phyloP scores from a whole-genome alignment of 2,329 filamentous ascomycete species.

The Scorias spongiosa region DNA sequence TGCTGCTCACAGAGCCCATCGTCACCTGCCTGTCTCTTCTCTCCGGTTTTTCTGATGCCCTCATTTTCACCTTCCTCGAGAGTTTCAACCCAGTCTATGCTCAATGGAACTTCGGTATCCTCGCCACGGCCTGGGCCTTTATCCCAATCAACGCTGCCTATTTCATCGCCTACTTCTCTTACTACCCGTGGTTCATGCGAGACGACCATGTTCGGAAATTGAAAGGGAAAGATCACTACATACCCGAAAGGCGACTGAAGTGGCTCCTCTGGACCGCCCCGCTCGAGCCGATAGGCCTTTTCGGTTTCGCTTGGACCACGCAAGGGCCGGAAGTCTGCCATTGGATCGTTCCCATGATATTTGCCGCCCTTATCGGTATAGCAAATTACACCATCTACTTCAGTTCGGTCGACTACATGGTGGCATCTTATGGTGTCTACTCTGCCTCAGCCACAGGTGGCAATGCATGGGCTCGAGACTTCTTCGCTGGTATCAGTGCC shows the following conservation, averaged over 20 bases:
- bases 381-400: conserved; percentile 61
- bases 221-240: conserved; percentile 34
- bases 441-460: conserved; percentile 57
- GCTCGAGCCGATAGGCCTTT: conserved; percentile 41
- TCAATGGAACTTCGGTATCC: conserved; percentile 46
- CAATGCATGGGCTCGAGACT: conserved; percentile 56
- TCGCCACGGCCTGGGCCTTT: conserved; percentile 44
- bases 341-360: conserved; percentile 53
- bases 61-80: conserved; percentile 64
- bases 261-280: conserved; percentile 46
- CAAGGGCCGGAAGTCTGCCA: conserved; percentile 33
- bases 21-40: conserved; percentile 53
- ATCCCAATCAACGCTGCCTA: conserved; percentile 36
- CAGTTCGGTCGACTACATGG: conserved; percentile 60
- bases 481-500: conserved; percentile 49
- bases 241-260: conserved; percentile 48
- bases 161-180: conserved; percentile 42
- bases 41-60: conserved; percentile 53
- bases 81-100: conserved; percentile 50
- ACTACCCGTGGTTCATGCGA: conserved; percentile 44
- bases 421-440: conserved; percentile 55
- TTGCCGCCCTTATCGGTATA: conserved; percentile 49
- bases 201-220: conserved; percentile 29
- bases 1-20: conserved; percentile 60
- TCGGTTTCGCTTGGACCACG: conserved; percentile 55